Base-by-base conservation (phyloP, 768 basidiomycete genomes). In the Xerocomellus amylosporus region DNA sequence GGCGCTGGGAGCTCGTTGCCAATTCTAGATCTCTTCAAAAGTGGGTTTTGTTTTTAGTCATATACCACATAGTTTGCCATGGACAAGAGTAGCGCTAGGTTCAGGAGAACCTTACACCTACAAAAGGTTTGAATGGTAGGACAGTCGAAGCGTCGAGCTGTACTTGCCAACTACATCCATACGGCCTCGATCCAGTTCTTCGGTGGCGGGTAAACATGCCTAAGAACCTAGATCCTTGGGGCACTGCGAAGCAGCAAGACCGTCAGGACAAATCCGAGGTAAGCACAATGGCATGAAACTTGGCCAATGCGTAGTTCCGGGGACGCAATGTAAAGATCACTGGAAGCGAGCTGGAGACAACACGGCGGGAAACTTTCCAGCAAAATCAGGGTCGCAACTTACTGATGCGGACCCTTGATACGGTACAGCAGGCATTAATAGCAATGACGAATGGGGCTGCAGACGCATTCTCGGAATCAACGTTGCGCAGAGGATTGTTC, bases 391-490 rank as follows among this genome's bases (percentile, higher is more conserved):
- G 17, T 26, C 8, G 10, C 42, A 40, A 61, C 71, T 33, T 44
- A 74, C 77, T 24, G 73, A 74, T 8, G 82, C 79, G 24, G 68
- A 14, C 67, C 79, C 53, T 74, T 79, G 68, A 84, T 83, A 24
- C 81, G n/a, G n/a, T n/a, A n/a, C n/a, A n/a, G n/a, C n/a, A n/a
- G n/a, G n/a, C 83, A 15, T 66, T 60, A 46, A 77, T 73, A 1
- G 81, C 81, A 36, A 83, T 80, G 43, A 83, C 81, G 66, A 82
- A 83, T 15, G 82, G 75, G 38, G 77, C 74, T 19, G 72, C 73
- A 2, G 75, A 70, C 30, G 77, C 77, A 54, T 74, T 76, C 37
- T 68, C 60, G 22, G 63, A 62, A 33, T 63, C 64, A 22, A 78
- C 51, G 49, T 71, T 65, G n/a, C n/a, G n/a, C n/a, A n/a, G n/a